Conservation (phyloP, 257 asterid species). For the Solanum sejunctum region DNA sequence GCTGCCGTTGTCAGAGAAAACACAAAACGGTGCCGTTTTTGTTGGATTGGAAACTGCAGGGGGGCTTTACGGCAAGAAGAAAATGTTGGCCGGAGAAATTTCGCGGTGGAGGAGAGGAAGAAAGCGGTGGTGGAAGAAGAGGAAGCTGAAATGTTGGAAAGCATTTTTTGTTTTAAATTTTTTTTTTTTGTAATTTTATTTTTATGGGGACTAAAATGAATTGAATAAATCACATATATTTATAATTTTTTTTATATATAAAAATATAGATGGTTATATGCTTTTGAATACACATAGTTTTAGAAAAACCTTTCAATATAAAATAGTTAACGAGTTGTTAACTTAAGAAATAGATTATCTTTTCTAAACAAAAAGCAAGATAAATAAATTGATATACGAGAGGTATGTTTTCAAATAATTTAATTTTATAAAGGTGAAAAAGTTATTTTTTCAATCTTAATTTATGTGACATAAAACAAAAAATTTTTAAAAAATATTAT, state of each 20-base stretch:
- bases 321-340: neutral
- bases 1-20: constrained; percentile 30
- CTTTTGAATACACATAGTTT: too few species aligned
- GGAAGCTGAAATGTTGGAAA: constrained; percentile 17
- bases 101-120: constrained; percentile 14
- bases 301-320: too few species aligned
- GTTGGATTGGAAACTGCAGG: neutral
- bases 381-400: too few species aligned
- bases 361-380: too few species aligned
- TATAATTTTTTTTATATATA: too few species aligned
- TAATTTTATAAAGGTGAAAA: neutral
- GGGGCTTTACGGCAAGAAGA: neutral
- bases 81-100: constrained; percentile 26
- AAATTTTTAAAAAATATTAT: too few species aligned
- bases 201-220: neutral
- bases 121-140: constrained; percentile 8
- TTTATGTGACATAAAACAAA: too few species aligned
- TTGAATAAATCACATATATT: neutral
- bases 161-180: neutral
- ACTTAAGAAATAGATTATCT: too few species aligned
- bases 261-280: too few species aligned
- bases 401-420: too few species aligned
- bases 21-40: constrained; percentile 10
- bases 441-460: too few species aligned
- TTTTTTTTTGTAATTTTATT: neutral